A percentile compares a stretch with the other conserved stretches of the same genome.
Evolutionary conservation across 441 rosid genomes (phyloP).

Genomic region (Pelargonium australe): DNA sequence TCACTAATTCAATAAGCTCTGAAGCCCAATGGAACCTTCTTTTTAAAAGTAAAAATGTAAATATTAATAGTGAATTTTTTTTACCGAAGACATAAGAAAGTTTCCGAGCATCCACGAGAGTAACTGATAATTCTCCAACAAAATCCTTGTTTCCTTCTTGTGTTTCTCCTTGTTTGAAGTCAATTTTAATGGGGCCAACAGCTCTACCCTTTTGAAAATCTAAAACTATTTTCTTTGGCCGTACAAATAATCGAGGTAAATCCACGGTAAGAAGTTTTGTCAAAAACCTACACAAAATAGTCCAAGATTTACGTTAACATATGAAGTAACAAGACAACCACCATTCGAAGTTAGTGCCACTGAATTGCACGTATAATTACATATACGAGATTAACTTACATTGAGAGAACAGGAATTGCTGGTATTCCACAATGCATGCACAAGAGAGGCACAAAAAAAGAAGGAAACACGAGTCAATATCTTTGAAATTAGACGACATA

Average conservation of each 20-base stretch:
- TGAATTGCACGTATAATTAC: too few relatives aligned
- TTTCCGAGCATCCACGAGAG: slow-evolving; percentile 85
- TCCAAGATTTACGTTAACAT: background rate
- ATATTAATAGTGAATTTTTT: slow-evolving; percentile 5
- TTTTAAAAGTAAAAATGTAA: background rate
- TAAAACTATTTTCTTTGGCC: slow-evolving; percentile 92
- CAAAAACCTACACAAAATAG: slow-evolving; percentile 58
- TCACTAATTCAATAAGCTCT: background rate
- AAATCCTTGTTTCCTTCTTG: slow-evolving; percentile 85
- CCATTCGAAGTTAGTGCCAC: background rate
- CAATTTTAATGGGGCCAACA: slow-evolving; percentile 70
- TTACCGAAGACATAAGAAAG: slow-evolving; percentile 74
- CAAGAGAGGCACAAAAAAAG: slow-evolving; percentile 28
- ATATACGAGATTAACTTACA: slow-evolving; percentile 50
- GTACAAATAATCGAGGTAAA: slow-evolving; percentile 83
- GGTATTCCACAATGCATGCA: slow-evolving; percentile 39
- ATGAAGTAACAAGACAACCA: background rate
- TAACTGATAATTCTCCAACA: slow-evolving; percentile 87
- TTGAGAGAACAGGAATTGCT: slow-evolving; percentile 97
- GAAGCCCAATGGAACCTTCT: background rate
- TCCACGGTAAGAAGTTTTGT: slow-evolving; percentile 86
- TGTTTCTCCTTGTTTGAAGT: slow-evolving; percentile 64
- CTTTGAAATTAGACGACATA: slow-evolving; percentile 3
- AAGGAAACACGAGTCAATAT: slow-evolving; percentile 30
- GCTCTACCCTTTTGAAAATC: slow-evolving; percentile 92